These are phyloP conservation scores for Blumeriella jaapii DNA, from an alignment of 2,329 filamentous ascomycete species.

Conservation along the genomic window DNA sequence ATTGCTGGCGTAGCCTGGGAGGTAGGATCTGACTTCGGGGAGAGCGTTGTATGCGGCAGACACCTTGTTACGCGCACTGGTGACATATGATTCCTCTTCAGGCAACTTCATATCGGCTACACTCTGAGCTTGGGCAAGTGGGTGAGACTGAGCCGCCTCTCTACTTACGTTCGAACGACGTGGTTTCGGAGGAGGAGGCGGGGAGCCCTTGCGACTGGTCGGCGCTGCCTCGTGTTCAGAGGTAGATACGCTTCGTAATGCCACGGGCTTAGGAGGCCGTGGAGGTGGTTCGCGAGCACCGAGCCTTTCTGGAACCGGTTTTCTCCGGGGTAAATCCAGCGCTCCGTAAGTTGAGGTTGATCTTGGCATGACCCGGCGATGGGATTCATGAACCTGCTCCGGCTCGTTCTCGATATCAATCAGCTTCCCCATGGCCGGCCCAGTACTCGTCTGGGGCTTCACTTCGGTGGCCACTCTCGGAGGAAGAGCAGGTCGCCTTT, in stretches of 20 bases:
- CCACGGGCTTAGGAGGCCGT: constrained; percentile 45
- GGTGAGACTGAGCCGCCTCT: constrained; percentile 13
- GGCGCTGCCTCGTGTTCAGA: constrained; percentile 27
- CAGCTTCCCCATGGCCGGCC: constrained; percentile 39
- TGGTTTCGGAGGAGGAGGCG: constrained; percentile 25
- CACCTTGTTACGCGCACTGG: constrained; percentile 23
- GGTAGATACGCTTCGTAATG: constrained; percentile 35
- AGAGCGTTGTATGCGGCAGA: constrained; percentile 25
- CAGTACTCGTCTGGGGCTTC: constrained; percentile 26
- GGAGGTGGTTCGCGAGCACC: constrained; percentile 34
- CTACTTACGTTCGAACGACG: constrained; percentile 12
- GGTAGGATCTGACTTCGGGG: constrained; percentile 24
- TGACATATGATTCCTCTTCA: constrained; percentile 21
- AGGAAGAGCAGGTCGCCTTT: constrained; percentile 21
- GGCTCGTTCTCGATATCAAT: constrained; percentile 50
- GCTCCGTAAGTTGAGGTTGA: constrained; percentile 21
- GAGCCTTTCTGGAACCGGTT: constrained; percentile 12
- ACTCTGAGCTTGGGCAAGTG: constrained; percentile 21
- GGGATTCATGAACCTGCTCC: constrained; percentile 29
- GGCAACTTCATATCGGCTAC: constrained; percentile 15
- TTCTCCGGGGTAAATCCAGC: constrained; percentile 25
- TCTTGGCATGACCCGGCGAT: constrained; percentile 19
- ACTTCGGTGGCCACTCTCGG: constrained; percentile 19
- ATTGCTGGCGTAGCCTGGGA: constrained; percentile 15
- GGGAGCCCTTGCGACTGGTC: constrained; percentile 31